A percentile compares a stretch with the other conserved stretches of the same genome.
Evolutionary conservation across 78 protist species (phyloP).

Genomic region (Dictyostelium citrinum): DNA sequence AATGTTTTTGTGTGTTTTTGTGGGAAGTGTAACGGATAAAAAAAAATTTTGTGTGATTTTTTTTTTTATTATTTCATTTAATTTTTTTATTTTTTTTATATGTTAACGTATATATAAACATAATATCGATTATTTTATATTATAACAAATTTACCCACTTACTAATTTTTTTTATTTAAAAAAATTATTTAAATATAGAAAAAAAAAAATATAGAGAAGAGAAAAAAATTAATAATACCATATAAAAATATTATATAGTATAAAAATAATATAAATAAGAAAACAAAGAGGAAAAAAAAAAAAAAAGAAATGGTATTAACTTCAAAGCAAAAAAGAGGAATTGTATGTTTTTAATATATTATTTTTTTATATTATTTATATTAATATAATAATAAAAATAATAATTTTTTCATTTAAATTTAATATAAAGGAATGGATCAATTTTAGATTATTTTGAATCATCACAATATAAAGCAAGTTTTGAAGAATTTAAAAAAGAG

Average conservation of each 20-base stretch:
- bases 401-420: background rate
- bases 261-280: background rate
- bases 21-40: background rate
- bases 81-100: too few species aligned
- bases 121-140: background rate
- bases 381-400: background rate
- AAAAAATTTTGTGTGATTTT: background rate
- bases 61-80: too few species aligned
- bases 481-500: slow-evolving; percentile 64
- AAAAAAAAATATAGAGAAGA: background rate
- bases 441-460: slow-evolving; percentile 74
- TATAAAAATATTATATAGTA: background rate
- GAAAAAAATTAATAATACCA: background rate
- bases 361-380: background rate
- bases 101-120: background rate
- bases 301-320: slow-evolving; percentile 22
- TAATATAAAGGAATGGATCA: slow-evolving; percentile 7
- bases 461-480: slow-evolving; percentile 44
- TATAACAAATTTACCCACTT: background rate
- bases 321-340: slow-evolving; percentile 19
- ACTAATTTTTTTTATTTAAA: background rate
- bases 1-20: background rate
- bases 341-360: background rate
- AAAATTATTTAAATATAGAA: background rate
- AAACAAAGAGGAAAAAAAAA: background rate